Conservation (phyloP, 768 basidiomycete species). For the Suillus ampliporus region DNA sequence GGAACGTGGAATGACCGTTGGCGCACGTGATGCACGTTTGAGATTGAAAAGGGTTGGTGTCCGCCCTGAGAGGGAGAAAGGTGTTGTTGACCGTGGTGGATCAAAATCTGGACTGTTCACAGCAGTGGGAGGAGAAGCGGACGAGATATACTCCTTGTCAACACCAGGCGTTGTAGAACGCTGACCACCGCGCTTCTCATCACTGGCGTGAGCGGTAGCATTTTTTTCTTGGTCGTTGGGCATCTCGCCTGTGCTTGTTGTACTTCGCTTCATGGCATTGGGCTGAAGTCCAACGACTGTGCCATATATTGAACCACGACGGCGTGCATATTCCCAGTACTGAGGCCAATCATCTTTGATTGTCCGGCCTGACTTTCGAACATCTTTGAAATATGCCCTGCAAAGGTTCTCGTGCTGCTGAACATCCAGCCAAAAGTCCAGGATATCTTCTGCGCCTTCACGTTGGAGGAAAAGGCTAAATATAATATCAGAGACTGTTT, state of each 20-base stretch:
- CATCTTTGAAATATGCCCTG: conserved; percentile 98
- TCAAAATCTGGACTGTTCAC: conserved; percentile 46
- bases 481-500: not conserved
- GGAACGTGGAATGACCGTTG: conserved; percentile 92
- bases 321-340: conserved; percentile 93
- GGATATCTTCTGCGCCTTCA: conserved; percentile 93
- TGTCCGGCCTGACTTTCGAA: conserved; percentile 90
- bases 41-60: conserved; percentile 79
- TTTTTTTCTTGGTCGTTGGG: conserved; percentile 73
- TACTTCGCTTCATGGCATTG: conserved; percentile 73
- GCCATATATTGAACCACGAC: conserved; percentile 92
- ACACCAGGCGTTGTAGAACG: conserved; percentile 53
- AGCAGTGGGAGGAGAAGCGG: conserved; percentile 52
- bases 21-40: conserved; percentile 84
- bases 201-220: conserved; percentile 53
- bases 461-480: conserved; percentile 91
- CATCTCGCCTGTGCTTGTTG: conserved; percentile 78
- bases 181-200: conserved; percentile 53
- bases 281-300: conserved; percentile 81
- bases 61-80: conserved; percentile 76
- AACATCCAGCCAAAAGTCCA: conserved; percentile 99
- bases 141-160: conserved; percentile 47
- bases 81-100: conserved; percentile 72
- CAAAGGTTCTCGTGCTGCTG: conserved; percentile 99
- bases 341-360: conserved; percentile 99